Evolutionary conservation across 768 basidiomycete species (phyloP).

Genomic region (Lentinula guzmanii): DNA sequence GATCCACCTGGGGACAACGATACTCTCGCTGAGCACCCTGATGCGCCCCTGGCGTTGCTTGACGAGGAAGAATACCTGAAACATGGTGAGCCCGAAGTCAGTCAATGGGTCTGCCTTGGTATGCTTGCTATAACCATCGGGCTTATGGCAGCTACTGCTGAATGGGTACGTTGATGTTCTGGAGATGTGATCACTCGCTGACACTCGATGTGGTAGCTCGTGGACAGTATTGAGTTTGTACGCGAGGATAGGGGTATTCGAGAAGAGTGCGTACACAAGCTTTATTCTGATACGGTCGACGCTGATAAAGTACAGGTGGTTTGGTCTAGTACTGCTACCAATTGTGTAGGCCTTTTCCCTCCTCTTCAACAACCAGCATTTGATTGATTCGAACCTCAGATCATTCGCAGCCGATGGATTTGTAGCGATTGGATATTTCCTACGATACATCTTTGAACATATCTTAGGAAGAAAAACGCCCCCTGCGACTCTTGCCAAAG

Average conservation of each 20-base stretch:
- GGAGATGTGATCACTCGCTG: not conserved
- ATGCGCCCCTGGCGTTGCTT: slow-evolving; percentile 39
- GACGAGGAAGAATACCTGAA: slow-evolving; percentile 30
- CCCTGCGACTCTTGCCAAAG: slow-evolving; percentile 58
- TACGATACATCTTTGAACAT: slow-evolving; percentile 34
- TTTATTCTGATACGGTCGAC: not conserved
- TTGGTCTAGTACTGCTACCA: slow-evolving; percentile 67
- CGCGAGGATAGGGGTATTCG: slow-evolving; percentile 34
- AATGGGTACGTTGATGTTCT: slow-evolving; percentile 44
- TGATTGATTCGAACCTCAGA: not conserved
- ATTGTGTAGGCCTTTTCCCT: slow-evolving; percentile 28
- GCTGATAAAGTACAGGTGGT: slow-evolving; percentile 42
- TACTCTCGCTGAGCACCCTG: slow-evolving; percentile 30
- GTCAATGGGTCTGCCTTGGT: slow-evolving; percentile 55
- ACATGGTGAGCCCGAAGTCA: slow-evolving; percentile 45
- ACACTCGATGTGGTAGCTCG: slow-evolving; percentile 34
- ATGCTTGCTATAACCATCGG: slow-evolving; percentile 48
- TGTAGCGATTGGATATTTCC: slow-evolving; percentile 53
- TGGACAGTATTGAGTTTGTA: slow-evolving; percentile 57
- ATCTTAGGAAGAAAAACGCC: slow-evolving; percentile 33
- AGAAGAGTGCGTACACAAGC: slow-evolving; percentile 38
- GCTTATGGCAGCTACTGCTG: slow-evolving; percentile 66
- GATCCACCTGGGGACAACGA: slow-evolving; percentile 62
- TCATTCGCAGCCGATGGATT: slow-evolving; percentile 71
- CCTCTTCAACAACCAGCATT: not conserved